Conservation (phyloP, 805 yeast species). For the Dipodascopsis uninucleata region DNA sequence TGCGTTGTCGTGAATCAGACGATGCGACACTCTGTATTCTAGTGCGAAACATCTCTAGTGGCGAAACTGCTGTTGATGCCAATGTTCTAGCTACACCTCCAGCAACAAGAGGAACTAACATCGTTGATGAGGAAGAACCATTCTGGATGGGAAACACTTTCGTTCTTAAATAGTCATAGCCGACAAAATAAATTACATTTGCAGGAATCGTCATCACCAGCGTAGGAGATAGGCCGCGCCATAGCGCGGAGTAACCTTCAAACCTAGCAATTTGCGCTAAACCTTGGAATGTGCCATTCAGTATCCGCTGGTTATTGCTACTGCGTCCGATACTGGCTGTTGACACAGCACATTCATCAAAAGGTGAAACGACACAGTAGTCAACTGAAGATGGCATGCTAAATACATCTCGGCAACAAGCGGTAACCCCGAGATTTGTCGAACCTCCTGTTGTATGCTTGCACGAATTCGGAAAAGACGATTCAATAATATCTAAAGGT, state of each 20-base stretch:
- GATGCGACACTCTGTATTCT: conserved; percentile 67
- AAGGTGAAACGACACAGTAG: conserved; percentile 39
- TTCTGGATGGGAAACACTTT: conserved; percentile 57
- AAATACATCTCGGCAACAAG: conserved; percentile 41
- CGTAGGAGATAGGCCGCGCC: conserved; percentile 86
- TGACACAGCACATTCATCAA: conserved; percentile 36
- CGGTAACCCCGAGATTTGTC: conserved; percentile 37
- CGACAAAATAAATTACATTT: conserved; percentile 88
- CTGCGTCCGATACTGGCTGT: too few relatives aligned
- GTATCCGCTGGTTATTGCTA: conserved; percentile 38
- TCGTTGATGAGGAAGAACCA: too few relatives aligned
- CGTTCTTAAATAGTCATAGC: conserved; percentile 83
- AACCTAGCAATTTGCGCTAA: conserved; percentile 57
- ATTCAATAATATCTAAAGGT: conserved; percentile 48
- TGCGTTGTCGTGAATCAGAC: conserved; percentile 6
- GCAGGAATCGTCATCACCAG: conserved; percentile 85
- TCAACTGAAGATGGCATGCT: conserved; percentile 39
- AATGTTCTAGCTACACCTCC: conserved; percentile 79
- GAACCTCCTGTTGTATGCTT: conserved; percentile 21
- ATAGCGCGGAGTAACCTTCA: conserved; percentile 75
- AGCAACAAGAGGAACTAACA: conserved; percentile 71
- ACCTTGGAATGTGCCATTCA: conserved; percentile 74
- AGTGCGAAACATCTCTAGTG: conserved; percentile 82
- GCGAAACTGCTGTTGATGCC: conserved; percentile 83
- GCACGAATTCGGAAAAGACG: conserved; percentile 10